Evolutionary conservation across 1,284 basidiomycete genomes (phyloP).

Genomic region (Gymnopus androsaceus): DNA sequence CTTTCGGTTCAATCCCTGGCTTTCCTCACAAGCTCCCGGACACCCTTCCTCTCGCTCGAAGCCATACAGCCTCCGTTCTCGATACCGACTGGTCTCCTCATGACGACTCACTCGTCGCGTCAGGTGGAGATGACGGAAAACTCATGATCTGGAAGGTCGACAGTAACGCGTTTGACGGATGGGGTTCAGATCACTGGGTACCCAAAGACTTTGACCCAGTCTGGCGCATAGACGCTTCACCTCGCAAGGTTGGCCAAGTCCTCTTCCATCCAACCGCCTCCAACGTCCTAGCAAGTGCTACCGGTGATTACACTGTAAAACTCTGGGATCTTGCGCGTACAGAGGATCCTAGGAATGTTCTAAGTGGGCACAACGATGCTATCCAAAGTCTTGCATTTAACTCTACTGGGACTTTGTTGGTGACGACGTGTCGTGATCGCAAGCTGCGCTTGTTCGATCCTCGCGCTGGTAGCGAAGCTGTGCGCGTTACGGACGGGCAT

Average conservation of each 20-base stretch:
- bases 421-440: slow-evolving; percentile 87
- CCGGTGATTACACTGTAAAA: slow-evolving; percentile 88
- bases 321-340: slow-evolving; percentile 86
- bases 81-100: slow-evolving; percentile 98
- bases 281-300: slow-evolving; percentile 85
- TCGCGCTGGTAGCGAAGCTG: slow-evolving; percentile 76
- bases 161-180: slow-evolving; percentile 73
- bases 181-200: slow-evolving; percentile 82
- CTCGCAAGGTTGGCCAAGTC: slow-evolving; percentile 92
- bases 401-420: slow-evolving; percentile 74
- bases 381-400: slow-evolving; percentile 90
- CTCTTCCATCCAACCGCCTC: slow-evolving; percentile 92
- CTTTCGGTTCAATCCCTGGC: slow-evolving; percentile 58
- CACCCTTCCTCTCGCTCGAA: slow-evolving; percentile 88
- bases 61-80: slow-evolving; percentile 83
- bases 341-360: slow-evolving; percentile 61
- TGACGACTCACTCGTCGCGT: slow-evolving; percentile 88
- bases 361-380: slow-evolving; percentile 83
- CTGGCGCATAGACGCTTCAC: slow-evolving; percentile 69
- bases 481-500: slow-evolving; percentile 85
- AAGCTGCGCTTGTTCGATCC: slow-evolving; percentile 93
- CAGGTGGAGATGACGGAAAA: slow-evolving; percentile 92
- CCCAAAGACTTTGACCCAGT: slow-evolving; percentile 87
- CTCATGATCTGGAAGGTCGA: slow-evolving; percentile 89
- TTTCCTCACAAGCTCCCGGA: slow-evolving; percentile 88